Conservation (phyloP, 768 basidiomycete genomes). For the Suillus lakei region DNA sequence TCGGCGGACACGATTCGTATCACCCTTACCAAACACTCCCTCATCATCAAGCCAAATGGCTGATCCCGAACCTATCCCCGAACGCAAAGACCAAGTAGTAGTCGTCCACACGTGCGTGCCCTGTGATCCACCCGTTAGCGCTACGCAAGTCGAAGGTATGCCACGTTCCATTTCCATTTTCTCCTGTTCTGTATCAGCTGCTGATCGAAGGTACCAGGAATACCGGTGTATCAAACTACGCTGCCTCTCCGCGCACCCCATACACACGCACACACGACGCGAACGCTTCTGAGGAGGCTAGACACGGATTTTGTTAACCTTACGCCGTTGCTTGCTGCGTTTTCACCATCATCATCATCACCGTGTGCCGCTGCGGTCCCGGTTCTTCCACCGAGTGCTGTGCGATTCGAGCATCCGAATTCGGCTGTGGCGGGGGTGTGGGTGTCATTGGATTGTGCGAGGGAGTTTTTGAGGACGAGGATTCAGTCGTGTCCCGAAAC, state of each 20-base stretch:
- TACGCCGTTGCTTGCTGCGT: slow-evolving; percentile 49
- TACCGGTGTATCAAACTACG: slow-evolving; percentile 74
- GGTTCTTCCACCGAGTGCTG: slow-evolving; percentile 47
- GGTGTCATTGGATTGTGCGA: slow-evolving; percentile 65
- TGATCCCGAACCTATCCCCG: background rate
- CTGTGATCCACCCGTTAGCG: slow-evolving; percentile 63
- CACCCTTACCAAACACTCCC: slow-evolving; percentile 6
- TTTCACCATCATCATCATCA: slow-evolving; percentile 20
- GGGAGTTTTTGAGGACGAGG: slow-evolving; percentile 40
- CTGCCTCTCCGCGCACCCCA: slow-evolving; percentile 49
- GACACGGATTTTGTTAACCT: slow-evolving; percentile 83
- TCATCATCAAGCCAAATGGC: slow-evolving; percentile 6
- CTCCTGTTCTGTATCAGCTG: background rate
- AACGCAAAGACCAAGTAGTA: slow-evolving; percentile 35
- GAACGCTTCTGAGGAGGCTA: slow-evolving; percentile 63
- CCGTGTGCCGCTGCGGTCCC: slow-evolving; percentile 31
- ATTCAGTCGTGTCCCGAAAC: background rate
- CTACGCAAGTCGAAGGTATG: slow-evolving; percentile 74
- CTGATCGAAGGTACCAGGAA: slow-evolving; percentile 51
- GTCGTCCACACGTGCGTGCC: slow-evolving; percentile 70
- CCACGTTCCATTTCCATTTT: background rate
- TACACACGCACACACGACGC: background rate
- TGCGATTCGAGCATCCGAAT: slow-evolving; percentile 56
- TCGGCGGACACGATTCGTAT: slow-evolving; percentile 13
- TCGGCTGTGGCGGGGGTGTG: slow-evolving; percentile 63